phyloP scores from a whole-genome alignment of 2,329 filamentous ascomycete species.

The Exophiala sp. region DNA sequence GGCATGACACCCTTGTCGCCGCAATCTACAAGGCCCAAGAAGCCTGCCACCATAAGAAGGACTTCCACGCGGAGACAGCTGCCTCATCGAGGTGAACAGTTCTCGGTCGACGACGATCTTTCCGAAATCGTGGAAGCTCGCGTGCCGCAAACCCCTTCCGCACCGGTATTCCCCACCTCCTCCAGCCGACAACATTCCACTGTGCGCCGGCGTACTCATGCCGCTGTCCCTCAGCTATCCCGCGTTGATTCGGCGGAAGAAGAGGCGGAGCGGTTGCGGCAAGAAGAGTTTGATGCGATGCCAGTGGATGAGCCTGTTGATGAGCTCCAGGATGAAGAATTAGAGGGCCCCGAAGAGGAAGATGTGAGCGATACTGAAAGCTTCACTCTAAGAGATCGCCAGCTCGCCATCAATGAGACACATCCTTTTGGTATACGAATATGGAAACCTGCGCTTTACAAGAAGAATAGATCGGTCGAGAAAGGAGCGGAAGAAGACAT shows the following conservation, averaged over 20 bases:
- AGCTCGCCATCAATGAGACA: slow-evolving; percentile 96
- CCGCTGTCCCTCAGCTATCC: slow-evolving; percentile 32
- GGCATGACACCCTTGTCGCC: slow-evolving; percentile 43
- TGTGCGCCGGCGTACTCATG: slow-evolving; percentile 36
- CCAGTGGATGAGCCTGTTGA: slow-evolving; percentile 38
- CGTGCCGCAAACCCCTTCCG: slow-evolving; percentile 11
- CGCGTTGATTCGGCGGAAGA: slow-evolving; percentile 37
- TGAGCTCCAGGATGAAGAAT: slow-evolving; percentile 46
- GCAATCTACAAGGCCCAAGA: slow-evolving; percentile 50
- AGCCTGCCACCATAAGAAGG: slow-evolving; percentile 66
- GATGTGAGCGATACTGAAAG: slow-evolving; percentile 88
- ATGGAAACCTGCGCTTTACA: slow-evolving; percentile 98
- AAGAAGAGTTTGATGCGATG: slow-evolving; percentile 32
- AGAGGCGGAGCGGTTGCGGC: slow-evolving; percentile 36
- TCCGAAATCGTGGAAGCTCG: slow-evolving; percentile 69
- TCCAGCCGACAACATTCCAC: slow-evolving; percentile 35
- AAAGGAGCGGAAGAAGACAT: slow-evolving; percentile 95
- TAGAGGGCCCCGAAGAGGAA: slow-evolving; percentile 60
- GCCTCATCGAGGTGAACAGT: slow-evolving; percentile 75
- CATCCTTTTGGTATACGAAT: slow-evolving; percentile 98
- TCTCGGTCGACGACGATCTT: slow-evolving; percentile 84
- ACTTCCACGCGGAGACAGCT: slow-evolving; percentile 60
- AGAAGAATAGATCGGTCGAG: slow-evolving; percentile 93
- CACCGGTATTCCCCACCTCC: slow-evolving; percentile 38
- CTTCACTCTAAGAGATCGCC: slow-evolving; percentile 93